Conservation (phyloP, 768 basidiomycete genomes). For the Sporobolomyces phaffii region DNA sequence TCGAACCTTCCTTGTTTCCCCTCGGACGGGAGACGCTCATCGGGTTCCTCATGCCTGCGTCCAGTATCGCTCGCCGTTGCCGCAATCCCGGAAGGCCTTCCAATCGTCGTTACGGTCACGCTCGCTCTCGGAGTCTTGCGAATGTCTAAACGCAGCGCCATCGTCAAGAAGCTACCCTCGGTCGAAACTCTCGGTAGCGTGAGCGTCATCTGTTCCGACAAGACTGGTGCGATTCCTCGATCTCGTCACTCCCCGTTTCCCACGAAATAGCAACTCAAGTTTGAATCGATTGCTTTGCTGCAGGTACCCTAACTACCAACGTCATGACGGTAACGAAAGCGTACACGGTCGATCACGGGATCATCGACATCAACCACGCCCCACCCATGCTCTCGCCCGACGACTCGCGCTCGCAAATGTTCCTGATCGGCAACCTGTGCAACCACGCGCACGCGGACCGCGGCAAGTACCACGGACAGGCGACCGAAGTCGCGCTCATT, state of each 20-base stretch:
- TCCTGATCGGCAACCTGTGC: constrained; percentile 79
- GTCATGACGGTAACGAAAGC: constrained; percentile 88
- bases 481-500: constrained; percentile 85
- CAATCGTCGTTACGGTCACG: constrained; percentile 95
- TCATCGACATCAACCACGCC: constrained; percentile 58
- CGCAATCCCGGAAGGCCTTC: constrained; percentile 92
- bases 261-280: too few species aligned
- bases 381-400: constrained; percentile 47
- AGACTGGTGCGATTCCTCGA: constrained; percentile 63
- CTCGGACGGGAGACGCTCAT: neutral
- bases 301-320: constrained; percentile 87
- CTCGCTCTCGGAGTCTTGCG: constrained; percentile 86
- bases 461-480: constrained; percentile 72
- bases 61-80: constrained; percentile 95
- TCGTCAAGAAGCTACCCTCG: constrained; percentile 92
- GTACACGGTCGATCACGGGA: constrained; percentile 74
- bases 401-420: constrained; percentile 57
- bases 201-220: constrained; percentile 96
- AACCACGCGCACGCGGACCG: constrained; percentile 78
- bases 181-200: constrained; percentile 91
- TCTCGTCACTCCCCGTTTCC: too few species aligned
- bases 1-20: neutral
- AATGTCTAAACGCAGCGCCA: constrained; percentile 90
- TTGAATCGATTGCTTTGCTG: neutral
- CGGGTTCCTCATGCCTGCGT: neutral